phyloP scores from a whole-genome alignment of 129 eudicot genomes.

The Dittrichia graveolens region DNA sequence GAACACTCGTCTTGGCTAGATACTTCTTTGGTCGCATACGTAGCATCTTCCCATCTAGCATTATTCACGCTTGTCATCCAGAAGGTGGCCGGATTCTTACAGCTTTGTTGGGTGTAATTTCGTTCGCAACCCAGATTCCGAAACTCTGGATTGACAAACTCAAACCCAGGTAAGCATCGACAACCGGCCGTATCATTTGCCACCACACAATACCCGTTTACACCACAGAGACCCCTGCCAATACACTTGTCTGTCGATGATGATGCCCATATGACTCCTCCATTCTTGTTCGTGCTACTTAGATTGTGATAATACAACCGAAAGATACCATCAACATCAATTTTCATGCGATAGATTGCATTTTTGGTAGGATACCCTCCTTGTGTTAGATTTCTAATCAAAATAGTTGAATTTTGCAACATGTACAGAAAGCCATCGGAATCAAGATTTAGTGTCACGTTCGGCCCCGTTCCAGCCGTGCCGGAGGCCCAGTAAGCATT shows the following conservation, averaged over 20 bases:
- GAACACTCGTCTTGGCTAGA: conserved; percentile 30
- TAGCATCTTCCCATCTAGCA: conserved; percentile 23
- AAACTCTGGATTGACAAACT: neutral
- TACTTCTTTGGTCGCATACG: conserved; percentile 15
- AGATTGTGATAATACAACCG: conserved; percentile 35
- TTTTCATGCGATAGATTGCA: conserved; percentile 30
- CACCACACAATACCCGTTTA: conserved; percentile 36
- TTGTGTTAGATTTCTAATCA: conserved; percentile 25
- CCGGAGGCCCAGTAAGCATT: conserved; percentile 17
- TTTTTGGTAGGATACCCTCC: conserved; percentile 22
- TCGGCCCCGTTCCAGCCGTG: neutral
- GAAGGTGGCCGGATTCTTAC: conserved; percentile 14
- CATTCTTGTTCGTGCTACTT: neutral
- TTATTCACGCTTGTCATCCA: conserved; percentile 20
- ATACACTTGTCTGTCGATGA: conserved; percentile 28
- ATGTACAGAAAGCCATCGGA: conserved; percentile 36
- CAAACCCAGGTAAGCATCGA: conserved; percentile 45
- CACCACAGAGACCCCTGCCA: conserved; percentile 45
- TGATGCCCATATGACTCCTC: conserved; percentile 31
- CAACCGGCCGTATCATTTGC: conserved; percentile 22
- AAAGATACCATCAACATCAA: conserved; percentile 53
- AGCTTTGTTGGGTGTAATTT: conserved; percentile 30
- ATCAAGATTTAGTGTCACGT: conserved; percentile 47
- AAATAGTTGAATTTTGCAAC: conserved; percentile 23
- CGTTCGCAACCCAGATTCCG: conserved; percentile 43